These are phyloP conservation scores for Debaryomyces psychrophilus DNA, from an alignment of 1,139 yeast genomes.

Conservation along the genomic window DNA sequence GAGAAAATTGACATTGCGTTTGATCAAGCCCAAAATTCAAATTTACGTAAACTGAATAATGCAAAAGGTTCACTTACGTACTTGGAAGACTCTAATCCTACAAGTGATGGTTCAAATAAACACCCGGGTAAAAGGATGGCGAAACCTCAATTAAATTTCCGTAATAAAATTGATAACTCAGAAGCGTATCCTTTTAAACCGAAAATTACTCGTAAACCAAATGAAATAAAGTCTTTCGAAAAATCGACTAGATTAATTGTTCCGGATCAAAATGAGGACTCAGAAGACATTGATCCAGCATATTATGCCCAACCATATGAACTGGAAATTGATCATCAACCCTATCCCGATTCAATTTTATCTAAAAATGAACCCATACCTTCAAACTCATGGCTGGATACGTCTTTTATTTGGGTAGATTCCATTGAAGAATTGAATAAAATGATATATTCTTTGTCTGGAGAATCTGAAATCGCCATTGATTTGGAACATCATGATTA, in stretches of 20 bases:
- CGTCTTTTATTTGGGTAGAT: conserved; percentile 74
- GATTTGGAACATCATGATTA: conserved; percentile 97
- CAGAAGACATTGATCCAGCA: conserved; percentile 51
- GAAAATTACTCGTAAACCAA: conserved; percentile 67
- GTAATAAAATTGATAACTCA: conserved; percentile 63
- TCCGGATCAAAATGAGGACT: conserved; percentile 33
- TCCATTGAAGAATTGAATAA: conserved; percentile 50
- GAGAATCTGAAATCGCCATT: conserved; percentile 75
- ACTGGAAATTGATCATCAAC: conserved; percentile 69
- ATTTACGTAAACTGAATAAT: conserved; percentile 17
- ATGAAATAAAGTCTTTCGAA: conserved; percentile 59
- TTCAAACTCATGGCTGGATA: conserved; percentile 65
- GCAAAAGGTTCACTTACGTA: conserved; percentile 35
- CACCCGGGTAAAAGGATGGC: conserved; percentile 42
- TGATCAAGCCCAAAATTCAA: conserved; percentile 36
- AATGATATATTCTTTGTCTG: conserved; percentile 58
- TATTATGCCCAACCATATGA: conserved; percentile 84
- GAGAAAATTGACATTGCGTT: conserved; percentile 72
- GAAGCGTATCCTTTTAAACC: conserved; percentile 80
- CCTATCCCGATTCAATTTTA: conserved; percentile 66
- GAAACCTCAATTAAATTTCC: conserved; percentile 77
- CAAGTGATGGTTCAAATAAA: conserved; percentile 14
- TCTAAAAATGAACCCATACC: conserved; percentile 53
- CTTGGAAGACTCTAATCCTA: conserved; percentile 46
- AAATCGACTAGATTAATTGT: conserved; percentile 46